These are phyloP conservation scores for Mycena capillaripes DNA, from an alignment of 768 basidiomycete species.

Conservation along the genomic window DNA sequence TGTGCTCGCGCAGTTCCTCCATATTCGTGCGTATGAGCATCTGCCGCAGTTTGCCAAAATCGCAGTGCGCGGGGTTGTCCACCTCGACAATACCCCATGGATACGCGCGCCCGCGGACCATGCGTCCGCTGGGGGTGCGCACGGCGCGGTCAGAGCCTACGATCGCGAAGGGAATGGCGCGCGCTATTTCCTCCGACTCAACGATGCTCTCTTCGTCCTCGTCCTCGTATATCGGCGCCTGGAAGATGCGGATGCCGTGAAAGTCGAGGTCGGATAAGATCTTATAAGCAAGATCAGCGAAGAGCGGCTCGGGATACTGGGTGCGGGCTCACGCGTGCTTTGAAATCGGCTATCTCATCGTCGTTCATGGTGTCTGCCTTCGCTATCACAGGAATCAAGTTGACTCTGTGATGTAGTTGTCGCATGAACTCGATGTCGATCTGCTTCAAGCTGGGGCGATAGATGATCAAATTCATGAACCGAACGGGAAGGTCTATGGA, in stretches of 20 bases:
- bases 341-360: constrained; percentile 93
- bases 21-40: constrained; percentile 99
- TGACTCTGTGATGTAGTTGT: constrained; percentile 95
- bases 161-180: constrained; percentile 98
- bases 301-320: not conserved
- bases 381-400: constrained; percentile 98
- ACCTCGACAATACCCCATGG: constrained; percentile 99
- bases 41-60: constrained; percentile 98
- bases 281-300: constrained; percentile 54
- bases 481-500: constrained; percentile 33
- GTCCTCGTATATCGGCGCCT: constrained; percentile 96
- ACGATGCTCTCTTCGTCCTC: constrained; percentile 98
- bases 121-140: constrained; percentile 85
- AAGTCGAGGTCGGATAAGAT: constrained; percentile 94
- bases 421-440: constrained; percentile 99
- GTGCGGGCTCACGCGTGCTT: constrained; percentile 77
- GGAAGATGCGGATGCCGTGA: constrained; percentile 97
- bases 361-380: constrained; percentile 99
- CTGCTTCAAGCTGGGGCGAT: constrained; percentile 82
- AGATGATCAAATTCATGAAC: not conserved
- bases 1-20: constrained; percentile 98
- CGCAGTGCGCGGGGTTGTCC: constrained; percentile 98
- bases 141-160: constrained; percentile 93
- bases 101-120: constrained; percentile 94
- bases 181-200: constrained; percentile 96